Conservation (phyloP, 495 filamentous ascomycete genomes). For the Penicillium cataractarum region DNA sequence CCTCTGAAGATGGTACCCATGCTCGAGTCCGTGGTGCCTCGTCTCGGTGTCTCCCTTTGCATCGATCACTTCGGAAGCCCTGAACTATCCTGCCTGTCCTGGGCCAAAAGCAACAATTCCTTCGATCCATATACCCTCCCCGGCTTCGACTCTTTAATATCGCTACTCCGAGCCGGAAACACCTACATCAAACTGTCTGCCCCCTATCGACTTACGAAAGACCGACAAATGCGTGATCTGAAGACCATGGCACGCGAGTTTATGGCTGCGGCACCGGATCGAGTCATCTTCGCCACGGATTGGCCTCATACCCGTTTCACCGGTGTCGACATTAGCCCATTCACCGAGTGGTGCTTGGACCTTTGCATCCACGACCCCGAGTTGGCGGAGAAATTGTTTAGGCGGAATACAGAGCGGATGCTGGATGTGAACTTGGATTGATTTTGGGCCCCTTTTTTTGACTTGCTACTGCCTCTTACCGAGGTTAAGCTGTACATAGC, state of each 20-base stretch:
- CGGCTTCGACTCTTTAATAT: constrained; percentile 47
- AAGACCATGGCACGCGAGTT: constrained; percentile 45
- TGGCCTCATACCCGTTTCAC: constrained; percentile 58
- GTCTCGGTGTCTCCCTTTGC: constrained; percentile 48
- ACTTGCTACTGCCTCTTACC: background rate
- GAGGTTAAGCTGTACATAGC: constrained; percentile 11
- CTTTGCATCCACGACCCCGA: constrained; percentile 42
- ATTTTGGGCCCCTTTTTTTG: constrained; percentile 9
- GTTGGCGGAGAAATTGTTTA: constrained; percentile 47
- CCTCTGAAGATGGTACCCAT: constrained; percentile 45
- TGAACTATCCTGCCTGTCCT: constrained; percentile 27
- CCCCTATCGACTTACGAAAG: constrained; percentile 50
- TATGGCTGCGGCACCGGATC: constrained; percentile 37
- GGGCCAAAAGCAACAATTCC: constrained; percentile 3
- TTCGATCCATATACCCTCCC: constrained; percentile 46
- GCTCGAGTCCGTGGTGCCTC: constrained; percentile 45
- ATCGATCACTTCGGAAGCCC: constrained; percentile 58
- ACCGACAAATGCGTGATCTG: constrained; percentile 39
- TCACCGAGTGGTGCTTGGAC: constrained; percentile 46
- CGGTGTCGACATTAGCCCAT: constrained; percentile 47
- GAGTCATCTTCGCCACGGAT: constrained; percentile 55
- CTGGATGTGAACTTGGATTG: constrained; percentile 27
- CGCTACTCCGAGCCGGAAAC: constrained; percentile 39
- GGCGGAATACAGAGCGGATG: constrained; percentile 50
- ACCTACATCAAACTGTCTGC: constrained; percentile 56